phyloP scores from a whole-genome alignment of 1,284 basidiomycete species.

The Cystobasidiaceae sp. region DNA sequence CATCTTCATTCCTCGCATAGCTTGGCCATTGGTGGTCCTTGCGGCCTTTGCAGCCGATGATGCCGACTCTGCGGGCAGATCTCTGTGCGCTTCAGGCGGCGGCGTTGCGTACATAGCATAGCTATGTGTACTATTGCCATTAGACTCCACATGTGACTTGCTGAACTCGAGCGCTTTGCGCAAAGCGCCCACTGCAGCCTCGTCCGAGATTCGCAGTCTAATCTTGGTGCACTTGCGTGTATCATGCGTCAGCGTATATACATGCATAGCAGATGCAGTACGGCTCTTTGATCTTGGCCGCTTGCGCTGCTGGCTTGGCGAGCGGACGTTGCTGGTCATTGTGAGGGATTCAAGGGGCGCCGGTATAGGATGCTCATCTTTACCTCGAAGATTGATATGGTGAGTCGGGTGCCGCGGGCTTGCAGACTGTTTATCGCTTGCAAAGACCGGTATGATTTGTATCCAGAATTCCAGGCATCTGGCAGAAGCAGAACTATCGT shows the following conservation, averaged over 20 bases:
- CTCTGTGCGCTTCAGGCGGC: too few relatives aligned
- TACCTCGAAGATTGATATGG: too few relatives aligned
- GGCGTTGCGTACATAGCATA: slow-evolving; percentile 18
- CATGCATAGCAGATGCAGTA: not conserved
- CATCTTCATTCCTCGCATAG: too few relatives aligned
- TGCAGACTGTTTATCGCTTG: not conserved
- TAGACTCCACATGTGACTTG: too few relatives aligned
- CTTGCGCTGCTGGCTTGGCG: slow-evolving; percentile 3
- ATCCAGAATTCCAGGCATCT: slow-evolving; percentile 21
- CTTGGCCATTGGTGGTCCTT: too few relatives aligned
- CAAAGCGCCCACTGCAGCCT: not conserved
- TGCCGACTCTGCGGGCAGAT: too few relatives aligned
- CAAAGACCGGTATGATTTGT: slow-evolving; percentile 22
- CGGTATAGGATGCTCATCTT: too few relatives aligned
- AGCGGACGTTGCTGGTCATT: not conserved
- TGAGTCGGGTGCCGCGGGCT: not conserved
- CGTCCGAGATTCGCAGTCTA: slow-evolving; percentile 16
- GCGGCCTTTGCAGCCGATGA: not conserved
- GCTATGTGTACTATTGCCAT: not conserved
- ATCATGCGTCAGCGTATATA: not conserved
- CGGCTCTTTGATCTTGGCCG: slow-evolving; percentile 9
- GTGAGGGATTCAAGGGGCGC: too few relatives aligned
- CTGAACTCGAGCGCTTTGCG: not conserved
- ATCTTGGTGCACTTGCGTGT: slow-evolving; percentile 4
- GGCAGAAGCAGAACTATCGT: not conserved